Conservation (phyloP, 1,139 yeast species). For the Saccharomycopsis hybrid region DNA sequence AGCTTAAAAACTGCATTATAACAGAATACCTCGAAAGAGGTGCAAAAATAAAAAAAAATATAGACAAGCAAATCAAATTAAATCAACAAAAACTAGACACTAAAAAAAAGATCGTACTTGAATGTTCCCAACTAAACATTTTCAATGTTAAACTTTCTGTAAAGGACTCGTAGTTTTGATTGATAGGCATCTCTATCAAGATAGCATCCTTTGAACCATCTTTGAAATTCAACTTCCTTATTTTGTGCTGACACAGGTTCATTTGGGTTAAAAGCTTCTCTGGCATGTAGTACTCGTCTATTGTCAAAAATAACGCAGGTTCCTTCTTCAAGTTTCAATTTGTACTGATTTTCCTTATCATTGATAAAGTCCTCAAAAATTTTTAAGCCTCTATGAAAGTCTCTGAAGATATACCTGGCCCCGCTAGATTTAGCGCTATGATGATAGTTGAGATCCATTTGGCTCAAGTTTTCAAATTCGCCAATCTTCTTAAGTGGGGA, state of each 20-base stretch:
- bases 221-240: constrained; percentile 29
- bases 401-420: constrained; percentile 37
- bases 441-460: constrained; percentile 18
- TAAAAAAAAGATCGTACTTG: too few relatives aligned
- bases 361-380: constrained; percentile 55
- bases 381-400: constrained; percentile 52
- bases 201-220: constrained; percentile 79
- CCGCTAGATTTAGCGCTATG: constrained; percentile 28
- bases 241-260: constrained; percentile 32
- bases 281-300: constrained; percentile 64
- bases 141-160: constrained; percentile 3
- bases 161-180: constrained; percentile 43
- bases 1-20: too few relatives aligned
- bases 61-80: too few relatives aligned
- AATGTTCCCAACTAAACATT: too few relatives aligned
- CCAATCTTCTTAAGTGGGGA: constrained; percentile 28
- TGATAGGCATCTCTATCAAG: constrained; percentile 67
- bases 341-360: constrained; percentile 47
- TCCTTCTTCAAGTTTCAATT: constrained; percentile 52
- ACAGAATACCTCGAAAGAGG: too few relatives aligned
- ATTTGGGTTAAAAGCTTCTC: constrained; percentile 41
- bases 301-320: constrained; percentile 69
- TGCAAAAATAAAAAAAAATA: too few relatives aligned
- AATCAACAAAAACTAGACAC: too few relatives aligned
- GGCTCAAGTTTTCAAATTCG: constrained; percentile 17